These are phyloP conservation scores for Stachybotrys chlorohalonatus DNA, from an alignment of 2,329 filamentous ascomycete genomes.

Conservation along the genomic window DNA sequence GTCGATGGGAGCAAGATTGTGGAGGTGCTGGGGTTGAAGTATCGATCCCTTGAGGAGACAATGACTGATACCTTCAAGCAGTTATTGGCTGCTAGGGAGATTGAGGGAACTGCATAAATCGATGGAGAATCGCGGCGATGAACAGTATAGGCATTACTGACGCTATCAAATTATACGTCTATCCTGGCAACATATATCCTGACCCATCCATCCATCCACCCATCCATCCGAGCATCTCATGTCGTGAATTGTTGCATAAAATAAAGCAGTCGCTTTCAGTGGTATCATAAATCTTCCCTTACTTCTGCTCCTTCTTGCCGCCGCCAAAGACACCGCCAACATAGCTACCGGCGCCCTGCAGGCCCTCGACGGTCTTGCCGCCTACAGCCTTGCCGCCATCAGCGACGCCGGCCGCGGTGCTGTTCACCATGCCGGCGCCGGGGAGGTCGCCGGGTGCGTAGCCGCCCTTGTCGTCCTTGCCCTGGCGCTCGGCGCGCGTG, in stretches of 20 bases:
- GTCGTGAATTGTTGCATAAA: background rate
- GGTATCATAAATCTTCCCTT: background rate
- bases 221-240: background rate
- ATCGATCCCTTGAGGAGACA: background rate
- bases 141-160: background rate
- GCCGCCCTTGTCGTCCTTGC: slow-evolving; percentile 51
- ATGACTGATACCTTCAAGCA: background rate
- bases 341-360: slow-evolving; percentile 18
- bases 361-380: slow-evolving; percentile 12
- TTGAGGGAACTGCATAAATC: background rate
- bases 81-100: background rate
- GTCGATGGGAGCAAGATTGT: background rate
- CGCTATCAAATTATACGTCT: background rate
- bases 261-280: background rate
- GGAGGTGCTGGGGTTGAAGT: background rate
- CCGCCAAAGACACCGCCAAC: slow-evolving; percentile 25
- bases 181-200: background rate
- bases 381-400: slow-evolving; percentile 22
- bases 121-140: background rate
- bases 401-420: slow-evolving; percentile 13
- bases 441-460: slow-evolving; percentile 28
- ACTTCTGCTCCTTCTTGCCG: slow-evolving; percentile 14
- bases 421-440: slow-evolving; percentile 15
- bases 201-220: background rate
- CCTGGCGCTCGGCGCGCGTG: slow-evolving; percentile 55